These are phyloP conservation scores for Medicago truncatula DNA, from an alignment of 306 rosid species.

Conservation along the genomic window DNA sequence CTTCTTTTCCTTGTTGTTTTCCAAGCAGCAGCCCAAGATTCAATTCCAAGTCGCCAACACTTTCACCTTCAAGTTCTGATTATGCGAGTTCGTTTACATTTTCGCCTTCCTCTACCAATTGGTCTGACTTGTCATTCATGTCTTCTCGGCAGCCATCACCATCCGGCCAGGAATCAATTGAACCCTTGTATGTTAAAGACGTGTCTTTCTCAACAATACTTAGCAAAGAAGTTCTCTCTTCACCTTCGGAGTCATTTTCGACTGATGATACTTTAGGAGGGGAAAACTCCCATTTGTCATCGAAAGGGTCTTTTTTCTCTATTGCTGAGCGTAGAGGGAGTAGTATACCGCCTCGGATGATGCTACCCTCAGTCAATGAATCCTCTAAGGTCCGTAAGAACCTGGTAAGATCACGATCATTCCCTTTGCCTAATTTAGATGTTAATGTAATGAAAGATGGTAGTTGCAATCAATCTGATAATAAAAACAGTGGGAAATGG, in stretches of 20 bases:
- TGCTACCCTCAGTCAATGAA: slow-evolving; percentile 68
- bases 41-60: slow-evolving; percentile 75
- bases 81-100: slow-evolving; percentile 78
- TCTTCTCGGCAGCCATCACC: slow-evolving; percentile 87
- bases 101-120: slow-evolving; percentile 90
- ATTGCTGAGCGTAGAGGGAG: slow-evolving; percentile 95
- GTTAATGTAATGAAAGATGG: slow-evolving; percentile 55
- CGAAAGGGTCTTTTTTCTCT: slow-evolving; percentile 59
- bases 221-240: slow-evolving; percentile 50
- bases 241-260: slow-evolving; percentile 53
- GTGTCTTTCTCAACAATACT: slow-evolving; percentile 52
- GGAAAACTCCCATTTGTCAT: slow-evolving; percentile 39
- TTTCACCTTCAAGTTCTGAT: slow-evolving; percentile 89
- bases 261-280: slow-evolving; percentile 45
- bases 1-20: slow-evolving; percentile 65
- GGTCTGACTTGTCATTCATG: slow-evolving; percentile 80
- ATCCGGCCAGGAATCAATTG: slow-evolving; percentile 67
- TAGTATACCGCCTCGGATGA: slow-evolving; percentile 83
- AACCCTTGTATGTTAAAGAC: slow-evolving; percentile 54
- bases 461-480: slow-evolving; percentile 53
- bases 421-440: slow-evolving; percentile 62
- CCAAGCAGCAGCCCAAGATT: slow-evolving; percentile 57
- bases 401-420: slow-evolving; percentile 68
- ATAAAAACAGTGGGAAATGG: slow-evolving; percentile 50
- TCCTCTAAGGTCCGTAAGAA: slow-evolving; percentile 53